Evolutionary conservation across 345 rosid species (phyloP), one percentile per base, ranked within the genome.

Genomic region (Atalantia buxifolia): DNA sequence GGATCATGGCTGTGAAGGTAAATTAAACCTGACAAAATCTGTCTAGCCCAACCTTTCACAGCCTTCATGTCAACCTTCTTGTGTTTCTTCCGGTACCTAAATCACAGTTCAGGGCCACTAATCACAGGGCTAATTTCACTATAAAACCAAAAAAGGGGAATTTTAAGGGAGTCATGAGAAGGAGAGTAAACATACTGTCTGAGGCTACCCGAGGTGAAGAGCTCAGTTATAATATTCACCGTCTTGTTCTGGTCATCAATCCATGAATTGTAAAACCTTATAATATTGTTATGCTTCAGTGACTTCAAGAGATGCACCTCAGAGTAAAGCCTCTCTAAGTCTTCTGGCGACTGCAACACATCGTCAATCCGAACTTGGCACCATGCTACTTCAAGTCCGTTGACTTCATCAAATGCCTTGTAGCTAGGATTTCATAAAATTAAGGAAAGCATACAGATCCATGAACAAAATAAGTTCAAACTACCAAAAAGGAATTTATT

Each of bases 371-470:
- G 87, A 67, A 93, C 92, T 87, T 92, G 98, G 88, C 93, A 88
- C 99, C 99, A 95, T 33, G 99, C 99, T n/a, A 95, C 99, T 84
- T 95, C 99, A 86, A 95, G 92, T 77, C 99, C 98, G 79, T 92
- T 87, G 77, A 88, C 92, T 85, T 93, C 94, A 85, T 95, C 99
- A 18, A 95, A 95, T 78, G 94, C 99, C 89, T 87, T 95, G 83
- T 95, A 95, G 38, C 99, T 95, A 81, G 74, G 67, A 59, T 48
- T 57, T 81, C 66, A 40, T 74, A 53, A 48, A 71, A 84, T 86
- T 65, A 85, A 79, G 84, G 85, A 78, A 68, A 83, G 64, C 75
- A 14, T 60, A 79, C 69, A 62, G 67, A 69, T 16, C 14, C 61
- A 38, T 14, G 56, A 73, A 71, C 27, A 80, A 76, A 66, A 38